Base-by-base conservation (phyloP, 257 asterid genomes). In the Linderniella brevidens region DNA sequence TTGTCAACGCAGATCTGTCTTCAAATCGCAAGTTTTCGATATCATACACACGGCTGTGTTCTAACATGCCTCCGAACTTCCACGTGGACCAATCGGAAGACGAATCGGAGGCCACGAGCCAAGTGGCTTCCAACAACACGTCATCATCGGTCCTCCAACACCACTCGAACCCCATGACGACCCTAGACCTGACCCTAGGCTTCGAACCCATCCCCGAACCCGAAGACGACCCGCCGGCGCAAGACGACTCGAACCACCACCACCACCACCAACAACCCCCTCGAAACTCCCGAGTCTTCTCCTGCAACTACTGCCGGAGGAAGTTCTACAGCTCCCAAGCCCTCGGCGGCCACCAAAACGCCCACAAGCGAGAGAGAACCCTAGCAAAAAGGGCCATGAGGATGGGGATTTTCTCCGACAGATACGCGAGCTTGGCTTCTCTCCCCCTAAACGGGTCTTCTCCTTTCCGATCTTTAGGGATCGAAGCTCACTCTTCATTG, bases 251-350 rank as follows among this genome's bases (percentile, higher is more conserved):
- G n/a, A n/a, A n/a, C n/a, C n/a, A n/a, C n/a, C n/a, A n/a, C n/a
- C n/a, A n/a, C n/a, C n/a, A 48, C 53, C 41, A 50, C 37, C 51
- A 72, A 1, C 10, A 58, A 0, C 81, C 80, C 0, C 79, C 77
- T 9, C 59, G 57, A 17, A 39, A 56, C 19, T 62, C 92, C 1
- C 57, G 93, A 38, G 70, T 84, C 16, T 88, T 88, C 76, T 75
- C 94, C 0, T 88, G 98, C 82, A 85, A 88, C 59, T 88, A 78
- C 57, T 88, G 98, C 61, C 71, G 86, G 32, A 66, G 98, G 29
- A 84, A 88, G 54, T 88, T 88, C 63, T 88, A 88, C 65, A 84
- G 96, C 69, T 84, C 98, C 0, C 98, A 88, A 52, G 98, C 98
- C 0, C 44, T 88, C 47, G 98, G 98, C 6, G 98, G 98, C 0